Conservation (phyloP, 2,329 filamentous ascomycete genomes). For the Rachicladosporium sp. region DNA sequence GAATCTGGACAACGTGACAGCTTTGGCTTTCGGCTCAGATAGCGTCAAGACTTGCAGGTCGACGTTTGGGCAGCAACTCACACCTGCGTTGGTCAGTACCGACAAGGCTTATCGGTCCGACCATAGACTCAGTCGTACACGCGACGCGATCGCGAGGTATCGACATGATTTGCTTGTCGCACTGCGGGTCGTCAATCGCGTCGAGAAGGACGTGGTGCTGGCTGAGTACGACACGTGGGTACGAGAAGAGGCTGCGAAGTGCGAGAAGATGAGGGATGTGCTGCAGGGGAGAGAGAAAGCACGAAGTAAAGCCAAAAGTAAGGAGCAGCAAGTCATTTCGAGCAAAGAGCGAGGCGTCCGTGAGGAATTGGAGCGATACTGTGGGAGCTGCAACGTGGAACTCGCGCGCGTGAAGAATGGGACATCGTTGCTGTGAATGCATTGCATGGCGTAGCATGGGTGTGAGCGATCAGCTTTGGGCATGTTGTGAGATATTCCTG, state of each 20-base stretch:
- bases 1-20: conserved; percentile 12
- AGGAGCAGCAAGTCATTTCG: conserved; percentile 3
- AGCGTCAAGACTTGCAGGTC: conserved; percentile 17
- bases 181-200: conserved; percentile 75
- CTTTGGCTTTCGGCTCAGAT: conserved; percentile 2
- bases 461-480: no score
- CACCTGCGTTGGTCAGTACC: conserved; percentile 5
- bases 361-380: conserved; percentile 46
- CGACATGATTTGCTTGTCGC: conserved; percentile 85
- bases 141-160: conserved; percentile 71
- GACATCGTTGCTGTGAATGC: conserved; percentile 2
- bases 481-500: no score
- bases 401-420: conserved; percentile 3
- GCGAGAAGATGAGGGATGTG: conserved; percentile 48
- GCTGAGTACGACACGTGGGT: conserved; percentile 95
- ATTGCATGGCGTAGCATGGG: neutral
- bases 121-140: conserved; percentile 57
- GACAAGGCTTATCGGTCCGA: neutral
- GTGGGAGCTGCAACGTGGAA: conserved; percentile 39
- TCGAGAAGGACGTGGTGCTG: conserved; percentile 74
- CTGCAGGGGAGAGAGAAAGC: conserved; percentile 23
- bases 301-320: conserved; percentile 13
- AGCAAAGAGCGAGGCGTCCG: conserved; percentile 29
- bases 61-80: conserved; percentile 21
- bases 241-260: conserved; percentile 62